Base-by-base conservation (phyloP, 106 monocot species). In the Dendrobium catenatum region DNA sequence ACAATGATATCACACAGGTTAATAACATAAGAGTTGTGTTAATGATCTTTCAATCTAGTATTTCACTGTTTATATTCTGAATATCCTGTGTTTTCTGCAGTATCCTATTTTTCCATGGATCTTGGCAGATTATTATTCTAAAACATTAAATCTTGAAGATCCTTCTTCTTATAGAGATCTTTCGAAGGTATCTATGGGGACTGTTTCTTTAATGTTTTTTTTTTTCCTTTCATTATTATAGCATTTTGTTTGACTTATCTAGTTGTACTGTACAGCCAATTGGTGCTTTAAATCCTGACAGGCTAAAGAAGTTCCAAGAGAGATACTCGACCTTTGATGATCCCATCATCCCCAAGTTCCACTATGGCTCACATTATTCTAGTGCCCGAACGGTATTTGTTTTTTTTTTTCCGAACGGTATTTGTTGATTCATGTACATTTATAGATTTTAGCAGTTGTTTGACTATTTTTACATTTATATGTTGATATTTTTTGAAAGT, bases 41-140 rank as follows among this genome's bases (percentile, higher is more conserved):
- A 29, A 40, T n/a, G 42, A 31, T 20, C 16, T 74, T 74, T 44
- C 9, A 44, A n/a, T 72, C 72, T 13, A 13, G 70, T 70, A 3
- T 70, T 70, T 61, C 8, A n/a, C 61, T 8, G 42, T 42, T 66
- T 19, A 58, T 66, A 4, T 73, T 40, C 13, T 42, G 37, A 73
- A 47, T 68, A 10, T 73, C 48, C 83, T 79, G 15, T 68, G 64
- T 18, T 51, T 27, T 73, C 81, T 89, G 84, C 89, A 99, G 99
- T 99, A 99, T 90, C 99, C 99, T 84, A 92, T 99, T 89, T 99
- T 99, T 48, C 99, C 99, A 77, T 99, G 99, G 99, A 88, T 99
- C 75, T 58, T 99, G 79, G 85, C 95, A 19, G 99, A 99, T 87
- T 99, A 99, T 59, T 68, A 48, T 48, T 99, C 99, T 6, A 86